Evolutionary conservation across 345 rosid species (phyloP).

Genomic region (Toxicodendron radicans): DNA sequence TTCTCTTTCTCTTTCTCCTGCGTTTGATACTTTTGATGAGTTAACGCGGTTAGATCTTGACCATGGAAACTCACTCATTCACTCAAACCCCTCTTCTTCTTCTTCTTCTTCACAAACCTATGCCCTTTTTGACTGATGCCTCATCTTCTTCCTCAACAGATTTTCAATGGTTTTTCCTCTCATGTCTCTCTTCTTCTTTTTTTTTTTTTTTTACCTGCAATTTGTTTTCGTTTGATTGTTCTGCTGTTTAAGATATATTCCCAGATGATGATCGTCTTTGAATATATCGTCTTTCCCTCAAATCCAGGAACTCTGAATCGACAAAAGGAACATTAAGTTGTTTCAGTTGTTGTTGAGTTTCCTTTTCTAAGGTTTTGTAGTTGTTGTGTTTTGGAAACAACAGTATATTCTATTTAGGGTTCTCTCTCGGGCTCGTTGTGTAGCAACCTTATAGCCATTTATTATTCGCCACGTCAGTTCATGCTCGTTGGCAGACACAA

Average conservation of each 20-base stretch:
- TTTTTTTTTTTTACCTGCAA: background rate
- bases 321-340: background rate
- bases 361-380: background rate
- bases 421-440: background rate
- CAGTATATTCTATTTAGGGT: slow-evolving; percentile 15
- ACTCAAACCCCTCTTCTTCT: too few relatives aligned
- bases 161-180: too few relatives aligned
- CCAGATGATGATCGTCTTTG: background rate
- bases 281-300: background rate
- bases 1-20: too few relatives aligned
- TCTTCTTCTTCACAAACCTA: too few relatives aligned
- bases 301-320: background rate
- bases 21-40: too few relatives aligned
- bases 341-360: background rate
- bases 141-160: too few relatives aligned
- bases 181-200: background rate
- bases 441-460: slow-evolving; percentile 13
- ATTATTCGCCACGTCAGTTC: slow-evolving; percentile 11
- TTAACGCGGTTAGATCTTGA: too few relatives aligned
- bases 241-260: too few relatives aligned
- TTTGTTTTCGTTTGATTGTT: too few relatives aligned
- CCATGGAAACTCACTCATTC: too few relatives aligned
- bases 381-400: background rate
- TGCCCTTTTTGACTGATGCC: too few relatives aligned
- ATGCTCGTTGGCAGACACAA: background rate